phyloP scores from a whole-genome alignment of 306 rosid genomes.

The Inga leiocalycina region DNA sequence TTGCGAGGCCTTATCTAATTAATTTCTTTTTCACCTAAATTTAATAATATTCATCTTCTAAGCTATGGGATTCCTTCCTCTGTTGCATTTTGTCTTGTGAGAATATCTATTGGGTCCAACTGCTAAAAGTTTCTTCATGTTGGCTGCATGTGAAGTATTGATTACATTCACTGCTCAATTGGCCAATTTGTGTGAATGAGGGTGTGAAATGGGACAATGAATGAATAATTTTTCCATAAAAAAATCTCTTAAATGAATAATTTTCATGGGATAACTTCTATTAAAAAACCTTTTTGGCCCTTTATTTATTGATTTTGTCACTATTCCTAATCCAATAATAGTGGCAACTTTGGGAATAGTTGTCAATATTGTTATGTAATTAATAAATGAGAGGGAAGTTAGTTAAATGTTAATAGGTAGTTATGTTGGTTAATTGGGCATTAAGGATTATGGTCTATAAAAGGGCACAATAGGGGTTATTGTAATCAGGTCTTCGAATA shows the following conservation, averaged over 20 bases:
- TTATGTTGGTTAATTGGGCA: not conserved
- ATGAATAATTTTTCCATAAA: not conserved
- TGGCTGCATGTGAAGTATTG: not conserved
- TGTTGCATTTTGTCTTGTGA: not conserved
- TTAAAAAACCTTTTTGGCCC: not conserved
- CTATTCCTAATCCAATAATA: not conserved
- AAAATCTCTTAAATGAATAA: too few relatives aligned
- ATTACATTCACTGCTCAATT: not conserved
- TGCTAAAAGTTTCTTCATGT: not conserved
- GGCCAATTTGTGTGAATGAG: not conserved
- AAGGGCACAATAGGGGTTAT: not conserved
- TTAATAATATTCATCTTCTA: not conserved
- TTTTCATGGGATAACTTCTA: not conserved
- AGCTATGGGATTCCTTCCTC: not conserved
- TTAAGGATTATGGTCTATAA: not conserved
- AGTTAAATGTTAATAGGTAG: not conserved
- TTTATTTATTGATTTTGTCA: not conserved
- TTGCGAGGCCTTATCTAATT: constrained; percentile 11
- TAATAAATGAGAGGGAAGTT: not conserved
- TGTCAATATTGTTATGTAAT: not conserved
- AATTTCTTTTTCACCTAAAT: not conserved
- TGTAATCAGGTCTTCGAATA: not conserved
- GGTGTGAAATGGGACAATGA: not conserved
- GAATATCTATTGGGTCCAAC: constrained; percentile 5
- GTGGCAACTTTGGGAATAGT: not conserved